Base-by-base conservation (phyloP, 2,329 filamentous ascomycete genomes). In the Fusarium acutatum region DNA sequence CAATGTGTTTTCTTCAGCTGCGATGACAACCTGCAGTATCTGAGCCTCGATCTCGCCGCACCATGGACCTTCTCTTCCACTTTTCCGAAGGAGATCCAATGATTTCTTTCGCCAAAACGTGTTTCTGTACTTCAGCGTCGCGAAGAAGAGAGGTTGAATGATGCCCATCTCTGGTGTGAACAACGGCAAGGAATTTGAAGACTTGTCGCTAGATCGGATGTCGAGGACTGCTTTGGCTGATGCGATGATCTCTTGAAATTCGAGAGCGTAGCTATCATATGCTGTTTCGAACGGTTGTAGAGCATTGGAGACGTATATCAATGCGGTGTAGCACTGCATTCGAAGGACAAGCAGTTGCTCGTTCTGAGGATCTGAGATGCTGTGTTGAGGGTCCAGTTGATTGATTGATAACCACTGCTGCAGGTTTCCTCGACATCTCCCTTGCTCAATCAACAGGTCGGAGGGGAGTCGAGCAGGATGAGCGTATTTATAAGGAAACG, bases 81-180 rank as follows among this genome's bases (percentile, higher is more conserved):
- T 71, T 8, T 47, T 60, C 7, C 28, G 32, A 3, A 74, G 38
- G 3, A 73, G 30, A 7, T 22, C 5, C 2, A 74, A 35, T 17
- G 54, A 64, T 49, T 35, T 46, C 5, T 43, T 56, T 3, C 72
- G 67, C 70, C 70, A 71, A 12, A 34, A 24, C 0, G 58, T 15
- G 26, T 73, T 18, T 15, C 72, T 66, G 34, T 69, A 74, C 47
- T 64, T 73, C 0, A 65, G 5, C 2, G 61, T 61, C 2, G 67
- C 43, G 4, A 71, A 49, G 6, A 68, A 69, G 5, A 74, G 24
- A 6, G 72, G 67, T 3, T 74, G 67, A 1, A 74, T 73, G 4
- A 71, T 69, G 0, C 72, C 72, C 58, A 74, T 71, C 34, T 74
- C 72, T 20, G 64, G 71, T 6, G 43, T 61, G 12, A 65, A 74